phyloP scores from a whole-genome alignment of 768 basidiomycete genomes.

The Trametes cubensis region DNA sequence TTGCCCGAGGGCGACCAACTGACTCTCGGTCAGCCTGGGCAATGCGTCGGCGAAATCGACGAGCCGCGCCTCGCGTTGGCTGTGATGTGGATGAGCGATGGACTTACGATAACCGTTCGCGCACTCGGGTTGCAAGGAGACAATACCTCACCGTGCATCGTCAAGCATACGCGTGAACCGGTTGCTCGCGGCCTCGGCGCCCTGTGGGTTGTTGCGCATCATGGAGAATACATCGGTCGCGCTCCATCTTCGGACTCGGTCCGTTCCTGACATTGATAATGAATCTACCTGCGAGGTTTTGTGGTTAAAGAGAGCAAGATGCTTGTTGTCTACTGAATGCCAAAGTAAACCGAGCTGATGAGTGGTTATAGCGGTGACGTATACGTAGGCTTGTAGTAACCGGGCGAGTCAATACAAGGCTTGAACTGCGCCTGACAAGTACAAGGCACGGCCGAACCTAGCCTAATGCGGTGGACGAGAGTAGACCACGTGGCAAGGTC shows the following conservation, averaged over 20 bases:
- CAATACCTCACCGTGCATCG: constrained; percentile 14
- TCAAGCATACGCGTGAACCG: constrained; percentile 10
- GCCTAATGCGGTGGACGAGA: too few relatives aligned
- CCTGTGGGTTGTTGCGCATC: constrained; percentile 11
- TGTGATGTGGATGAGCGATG: neutral
- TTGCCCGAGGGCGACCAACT: constrained; percentile 27
- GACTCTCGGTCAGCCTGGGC: constrained; percentile 30
- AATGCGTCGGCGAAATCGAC: constrained; percentile 17
- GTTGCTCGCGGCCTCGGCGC: constrained; percentile 1
- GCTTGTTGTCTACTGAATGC: too few relatives aligned
- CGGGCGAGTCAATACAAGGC: too few relatives aligned
- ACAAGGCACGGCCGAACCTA: too few relatives aligned
- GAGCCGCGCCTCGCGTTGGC: constrained; percentile 14
- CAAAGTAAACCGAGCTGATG: too few relatives aligned
- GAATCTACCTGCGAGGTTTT: neutral
- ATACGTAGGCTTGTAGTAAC: too few relatives aligned
- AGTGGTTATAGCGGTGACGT: too few relatives aligned
- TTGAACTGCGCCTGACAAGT: too few relatives aligned
- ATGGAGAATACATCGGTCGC: constrained; percentile 23
- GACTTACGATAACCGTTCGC: neutral
- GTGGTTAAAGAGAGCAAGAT: too few relatives aligned
- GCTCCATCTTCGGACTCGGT: constrained; percentile 24
- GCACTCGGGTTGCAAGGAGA: neutral
- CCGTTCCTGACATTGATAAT: constrained; percentile 6
- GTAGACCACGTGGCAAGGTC: too few relatives aligned